A percentile compares a stretch with the other conserved stretches of the same genome.
Evolutionary conservation across 2,329 filamentous ascomycete species (phyloP).

Genomic region (Colletotrichum sp.): DNA sequence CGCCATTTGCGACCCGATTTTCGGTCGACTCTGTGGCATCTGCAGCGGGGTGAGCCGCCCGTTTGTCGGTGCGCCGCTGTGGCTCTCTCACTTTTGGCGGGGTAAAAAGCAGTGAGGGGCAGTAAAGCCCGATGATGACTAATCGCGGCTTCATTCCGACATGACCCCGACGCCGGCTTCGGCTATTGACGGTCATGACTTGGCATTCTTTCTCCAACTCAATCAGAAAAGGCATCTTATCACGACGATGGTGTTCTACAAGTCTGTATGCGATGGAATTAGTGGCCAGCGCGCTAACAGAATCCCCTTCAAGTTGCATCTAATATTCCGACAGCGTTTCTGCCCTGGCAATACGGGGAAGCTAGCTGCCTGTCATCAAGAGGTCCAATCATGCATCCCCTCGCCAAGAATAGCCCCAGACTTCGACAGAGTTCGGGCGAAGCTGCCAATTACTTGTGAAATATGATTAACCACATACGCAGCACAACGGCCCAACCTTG

Average conservation of each 20-base stretch:
- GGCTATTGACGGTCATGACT: not conserved
- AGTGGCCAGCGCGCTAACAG: not conserved
- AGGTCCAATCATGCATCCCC: not conserved
- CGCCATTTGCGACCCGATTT: conserved; percentile 14
- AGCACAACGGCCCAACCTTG: not conserved
- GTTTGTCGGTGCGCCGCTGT: not conserved
- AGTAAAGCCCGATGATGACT: not conserved
- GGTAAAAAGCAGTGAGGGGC: not conserved
- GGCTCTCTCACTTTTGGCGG: conserved; percentile 8
- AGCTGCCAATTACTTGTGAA: not conserved
- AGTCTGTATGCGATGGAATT: not conserved
- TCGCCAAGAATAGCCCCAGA: not conserved
- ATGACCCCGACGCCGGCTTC: not conserved
- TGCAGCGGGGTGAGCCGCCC: conserved; percentile 18
- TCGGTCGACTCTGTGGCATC: not conserved
- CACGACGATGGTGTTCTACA: not conserved
- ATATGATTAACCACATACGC: not conserved
- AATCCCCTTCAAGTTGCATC: not conserved
- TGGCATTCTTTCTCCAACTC: not conserved
- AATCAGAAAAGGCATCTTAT: not conserved
- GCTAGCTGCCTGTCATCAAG: not conserved
- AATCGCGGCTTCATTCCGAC: not conserved
- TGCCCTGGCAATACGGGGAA: not conserved
- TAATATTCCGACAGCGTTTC: not conserved
- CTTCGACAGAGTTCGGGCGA: not conserved